These are phyloP conservation scores for Lecanicillium sp. DNA, from an alignment of 2,329 filamentous ascomycete genomes.

Conservation along the genomic window DNA sequence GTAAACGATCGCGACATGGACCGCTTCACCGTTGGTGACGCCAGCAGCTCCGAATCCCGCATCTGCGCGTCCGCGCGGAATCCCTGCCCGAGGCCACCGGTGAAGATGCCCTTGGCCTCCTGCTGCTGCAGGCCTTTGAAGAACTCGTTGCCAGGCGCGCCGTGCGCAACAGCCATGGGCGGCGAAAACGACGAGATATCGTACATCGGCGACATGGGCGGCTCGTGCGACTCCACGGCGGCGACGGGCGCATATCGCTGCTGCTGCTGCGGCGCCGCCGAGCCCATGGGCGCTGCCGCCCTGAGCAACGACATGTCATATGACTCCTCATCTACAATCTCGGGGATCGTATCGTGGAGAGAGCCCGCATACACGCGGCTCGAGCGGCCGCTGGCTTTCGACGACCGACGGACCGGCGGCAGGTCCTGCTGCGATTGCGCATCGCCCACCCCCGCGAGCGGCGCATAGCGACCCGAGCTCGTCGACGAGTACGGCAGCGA, in stretches of 20 bases:
- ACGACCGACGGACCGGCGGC: constrained; percentile 10
- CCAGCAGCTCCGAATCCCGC: constrained; percentile 41
- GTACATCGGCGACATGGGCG: constrained; percentile 16
- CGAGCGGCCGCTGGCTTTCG: constrained; percentile 16
- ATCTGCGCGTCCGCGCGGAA: constrained; percentile 40
- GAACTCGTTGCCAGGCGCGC: constrained; percentile 37
- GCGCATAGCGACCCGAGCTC: constrained; percentile 4
- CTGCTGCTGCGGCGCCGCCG: constrained; percentile 22
- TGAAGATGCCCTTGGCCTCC: constrained; percentile 47
- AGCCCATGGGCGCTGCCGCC: constrained; percentile 32
- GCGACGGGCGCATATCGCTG: constrained; percentile 20
- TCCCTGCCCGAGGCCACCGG: constrained; percentile 50
- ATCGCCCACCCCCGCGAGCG: constrained; percentile 1
- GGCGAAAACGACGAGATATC: constrained; percentile 38
- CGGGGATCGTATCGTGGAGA: constrained; percentile 16
- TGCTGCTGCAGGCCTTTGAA: constrained; percentile 38
- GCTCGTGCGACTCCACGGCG: constrained; percentile 12
- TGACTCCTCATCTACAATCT: constrained; percentile 29
- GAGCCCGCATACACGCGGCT: constrained; percentile 16
- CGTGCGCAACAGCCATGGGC: constrained; percentile 27
- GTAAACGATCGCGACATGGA: constrained; percentile 35
- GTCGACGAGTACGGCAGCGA: constrained; percentile 1
- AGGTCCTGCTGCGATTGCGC: neutral
- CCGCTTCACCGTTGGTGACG: constrained; percentile 25
- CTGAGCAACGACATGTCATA: constrained; percentile 35